phyloP scores from a whole-genome alignment of 805 yeast genomes.

The Nakazawaea molendinolei region DNA sequence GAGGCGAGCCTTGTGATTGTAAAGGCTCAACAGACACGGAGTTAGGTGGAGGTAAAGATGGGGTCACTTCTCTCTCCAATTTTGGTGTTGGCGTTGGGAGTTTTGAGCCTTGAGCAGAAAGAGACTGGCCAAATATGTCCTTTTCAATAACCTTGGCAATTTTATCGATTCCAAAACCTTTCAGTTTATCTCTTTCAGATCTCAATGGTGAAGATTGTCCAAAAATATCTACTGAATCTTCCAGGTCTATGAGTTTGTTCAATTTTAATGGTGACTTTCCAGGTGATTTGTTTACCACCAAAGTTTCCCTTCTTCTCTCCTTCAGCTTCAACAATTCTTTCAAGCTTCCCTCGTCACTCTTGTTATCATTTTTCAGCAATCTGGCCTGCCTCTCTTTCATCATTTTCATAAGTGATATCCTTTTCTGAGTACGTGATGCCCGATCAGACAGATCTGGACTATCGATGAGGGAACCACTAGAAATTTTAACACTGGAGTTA shows the following conservation, averaged over 20 bases:
- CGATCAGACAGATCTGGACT: conserved; percentile 2
- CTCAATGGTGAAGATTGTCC: conserved; percentile 8
- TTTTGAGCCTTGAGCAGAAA: neutral
- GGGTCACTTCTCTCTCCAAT: conserved; percentile 3
- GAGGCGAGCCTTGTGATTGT: no score
- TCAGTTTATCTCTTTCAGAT: neutral
- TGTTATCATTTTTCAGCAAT: conserved; percentile 1
- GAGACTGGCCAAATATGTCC: conserved; percentile 1
- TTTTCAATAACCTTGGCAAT: neutral
- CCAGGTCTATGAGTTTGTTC: conserved; percentile 10
- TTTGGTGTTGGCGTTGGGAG: neutral
- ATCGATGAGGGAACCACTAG: conserved; percentile 2
- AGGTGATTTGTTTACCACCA: conserved; percentile 5
- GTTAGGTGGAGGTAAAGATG: neutral
- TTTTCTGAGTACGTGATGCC: conserved; percentile 1
- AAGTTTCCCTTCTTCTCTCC: conserved; percentile 6
- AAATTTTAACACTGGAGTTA: conserved; percentile 1
- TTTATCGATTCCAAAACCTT: conserved; percentile 1
- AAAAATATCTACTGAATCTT: conserved; percentile 6
- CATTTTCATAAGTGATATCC: conserved; percentile 8
- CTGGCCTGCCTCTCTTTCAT: conserved; percentile 2
- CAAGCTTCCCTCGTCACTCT: neutral
- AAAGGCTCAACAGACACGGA: no score
- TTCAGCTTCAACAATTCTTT: conserved; percentile 2
- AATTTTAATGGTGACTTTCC: conserved; percentile 10